phyloP scores from a whole-genome alignment of 2,329 filamentous ascomycete species.

The Delphinella strobiligena region DNA sequence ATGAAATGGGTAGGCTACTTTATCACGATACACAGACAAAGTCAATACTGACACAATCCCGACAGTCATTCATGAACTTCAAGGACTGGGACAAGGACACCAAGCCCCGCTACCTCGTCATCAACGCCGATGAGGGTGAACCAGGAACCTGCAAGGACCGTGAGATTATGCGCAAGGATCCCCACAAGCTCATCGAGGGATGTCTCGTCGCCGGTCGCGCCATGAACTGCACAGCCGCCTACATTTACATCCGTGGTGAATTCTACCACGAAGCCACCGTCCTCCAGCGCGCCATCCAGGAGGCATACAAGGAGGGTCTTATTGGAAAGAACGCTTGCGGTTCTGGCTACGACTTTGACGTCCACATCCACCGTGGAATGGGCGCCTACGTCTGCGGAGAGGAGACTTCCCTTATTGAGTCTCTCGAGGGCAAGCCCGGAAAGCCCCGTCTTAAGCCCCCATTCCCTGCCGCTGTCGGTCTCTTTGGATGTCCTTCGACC shows the following conservation, averaged over 20 bases:
- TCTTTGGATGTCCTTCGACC: constrained; percentile 95
- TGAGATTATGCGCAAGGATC: constrained; percentile 99
- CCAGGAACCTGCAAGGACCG: constrained; percentile 98
- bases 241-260: constrained; percentile 98
- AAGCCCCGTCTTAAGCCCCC: constrained; percentile 98
- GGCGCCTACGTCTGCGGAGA: constrained; percentile 97
- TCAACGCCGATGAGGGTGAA: constrained; percentile 98
- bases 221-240: constrained; percentile 97
- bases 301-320: constrained; percentile 86
- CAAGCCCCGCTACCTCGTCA: constrained; percentile 90
- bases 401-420: constrained; percentile 96
- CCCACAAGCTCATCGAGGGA: constrained; percentile 96
- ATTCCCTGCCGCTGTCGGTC: constrained; percentile 91
- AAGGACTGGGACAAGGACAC: constrained; percentile 98
- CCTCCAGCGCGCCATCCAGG: constrained; percentile 89
- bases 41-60: background rate
- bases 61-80: constrained; percentile 97
- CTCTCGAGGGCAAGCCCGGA: constrained; percentile 93
- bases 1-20: constrained; percentile 95
- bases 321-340: constrained; percentile 98
- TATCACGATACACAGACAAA: too few species aligned
- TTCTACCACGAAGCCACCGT: constrained; percentile 94
- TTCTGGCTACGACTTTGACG: constrained; percentile 94
- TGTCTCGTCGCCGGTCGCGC: constrained; percentile 90
- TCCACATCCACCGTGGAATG: constrained; percentile 91